Evolutionary conservation across 257 asterid genomes (phyloP).

Genomic region (Solanum sitiens): DNA sequence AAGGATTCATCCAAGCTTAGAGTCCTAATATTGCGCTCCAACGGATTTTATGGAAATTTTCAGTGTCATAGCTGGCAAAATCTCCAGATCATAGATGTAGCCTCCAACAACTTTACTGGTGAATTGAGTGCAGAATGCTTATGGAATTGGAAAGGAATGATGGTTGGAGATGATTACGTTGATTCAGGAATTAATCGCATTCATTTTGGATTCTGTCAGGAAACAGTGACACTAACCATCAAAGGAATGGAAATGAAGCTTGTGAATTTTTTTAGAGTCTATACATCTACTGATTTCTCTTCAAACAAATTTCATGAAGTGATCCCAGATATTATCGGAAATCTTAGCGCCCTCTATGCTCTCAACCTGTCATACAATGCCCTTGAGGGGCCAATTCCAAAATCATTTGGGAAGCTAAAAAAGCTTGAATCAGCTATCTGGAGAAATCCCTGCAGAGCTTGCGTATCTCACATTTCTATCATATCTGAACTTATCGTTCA

Average conservation of each 20-base stretch:
- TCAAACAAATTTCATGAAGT: constrained; percentile 15
- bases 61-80: constrained; percentile 22
- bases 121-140: not conserved
- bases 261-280: constrained; percentile 34
- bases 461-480: constrained; percentile 36
- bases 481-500: constrained; percentile 35
- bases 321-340: constrained; percentile 23
- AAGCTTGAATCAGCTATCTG: constrained; percentile 29
- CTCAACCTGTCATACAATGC: constrained; percentile 34
- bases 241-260: constrained; percentile 53
- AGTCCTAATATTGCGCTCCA: constrained; percentile 2
- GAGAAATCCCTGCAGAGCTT: constrained; percentile 32
- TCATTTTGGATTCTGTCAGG: constrained; percentile 31
- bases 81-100: constrained; percentile 26
- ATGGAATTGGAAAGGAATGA: constrained; percentile 17
- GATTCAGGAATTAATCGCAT: constrained; percentile 2
- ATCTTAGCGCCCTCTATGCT: constrained; percentile 13
- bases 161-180: not conserved
- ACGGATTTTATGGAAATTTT: constrained; percentile 13
- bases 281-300: constrained; percentile 4
- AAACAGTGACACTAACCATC: constrained; percentile 36
- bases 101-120: constrained; percentile 21
- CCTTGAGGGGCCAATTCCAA: constrained; percentile 23
- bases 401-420: constrained; percentile 9
- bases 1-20: too few species aligned